phyloP scores from a whole-genome alignment of 1,284 basidiomycete species.

The Nidula niveotomentosa region DNA sequence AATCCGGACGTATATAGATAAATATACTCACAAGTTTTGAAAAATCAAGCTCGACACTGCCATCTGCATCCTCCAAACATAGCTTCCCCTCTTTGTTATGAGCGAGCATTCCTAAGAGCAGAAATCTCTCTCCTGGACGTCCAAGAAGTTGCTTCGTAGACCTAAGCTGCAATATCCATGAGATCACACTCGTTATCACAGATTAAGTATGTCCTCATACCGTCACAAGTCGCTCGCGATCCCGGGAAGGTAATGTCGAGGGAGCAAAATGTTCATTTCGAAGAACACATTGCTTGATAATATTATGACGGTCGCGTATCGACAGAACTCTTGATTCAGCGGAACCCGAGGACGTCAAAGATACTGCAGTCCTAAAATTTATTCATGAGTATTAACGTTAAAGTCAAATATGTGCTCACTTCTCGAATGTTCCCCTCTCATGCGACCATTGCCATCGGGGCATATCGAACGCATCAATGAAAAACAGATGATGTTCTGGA shows the following conservation, averaged over 20 bases:
- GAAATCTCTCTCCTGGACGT: constrained; percentile 86
- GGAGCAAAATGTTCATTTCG: constrained; percentile 97
- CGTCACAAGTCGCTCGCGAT: constrained; percentile 84
- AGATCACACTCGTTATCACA: constrained; percentile 1
- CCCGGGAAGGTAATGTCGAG: constrained; percentile 85
- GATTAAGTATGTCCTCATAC: constrained; percentile 36
- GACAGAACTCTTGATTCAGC: constrained; percentile 78
- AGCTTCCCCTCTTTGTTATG: constrained; percentile 89
- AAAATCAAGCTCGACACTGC: constrained; percentile 88
- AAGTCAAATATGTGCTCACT: constrained; percentile 39
- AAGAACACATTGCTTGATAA: constrained; percentile 88
- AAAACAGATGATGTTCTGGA: constrained; percentile 80
- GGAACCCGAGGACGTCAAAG: constrained; percentile 72
- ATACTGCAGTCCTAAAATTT: constrained; percentile 32
- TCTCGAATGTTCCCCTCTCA: constrained; percentile 84
- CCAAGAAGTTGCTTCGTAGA: constrained; percentile 97
- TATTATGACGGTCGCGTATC: constrained; percentile 79
- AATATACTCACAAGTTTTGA: constrained; percentile 70
- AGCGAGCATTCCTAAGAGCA: constrained; percentile 92
- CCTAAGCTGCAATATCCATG: constrained; percentile 61
- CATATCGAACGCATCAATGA: constrained; percentile 94
- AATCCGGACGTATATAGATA: constrained; percentile 7
- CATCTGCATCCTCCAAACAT: constrained; percentile 94
- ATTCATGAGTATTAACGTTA: background rate
- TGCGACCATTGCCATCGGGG: constrained; percentile 89